Evolutionary conservation across 805 yeast genomes (phyloP), one percentile per base, ranked within the genome.

Genomic region (Grigorovia humatica): DNA sequence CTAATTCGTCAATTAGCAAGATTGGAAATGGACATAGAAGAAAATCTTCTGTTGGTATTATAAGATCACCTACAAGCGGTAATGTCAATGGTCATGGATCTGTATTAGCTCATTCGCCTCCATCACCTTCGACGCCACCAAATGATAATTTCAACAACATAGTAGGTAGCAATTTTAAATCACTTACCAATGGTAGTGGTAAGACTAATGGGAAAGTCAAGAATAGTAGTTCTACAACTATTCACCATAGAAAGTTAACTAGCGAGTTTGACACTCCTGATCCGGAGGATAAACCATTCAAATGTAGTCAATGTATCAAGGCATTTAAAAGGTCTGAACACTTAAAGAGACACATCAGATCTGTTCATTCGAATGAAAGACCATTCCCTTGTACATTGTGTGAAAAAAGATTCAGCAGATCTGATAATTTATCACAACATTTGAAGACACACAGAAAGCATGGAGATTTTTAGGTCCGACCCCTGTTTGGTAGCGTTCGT

Each of bases 351-450:
- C 89, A 83, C 61, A 74, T 80, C 61, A 70, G 86, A 54, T 79
- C 84, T 29, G 81, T 82, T 57, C 89, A 83, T 64, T 76, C 83
- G 20, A 66, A 76, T 55, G 77, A 78, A 59, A 73, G 80, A 56
- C 84, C 84, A 1, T 83, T 77, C 66, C 77, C 76, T 47, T 83
- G 89, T 60, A 63, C 70, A 43, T 68, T 71, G 48, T 83, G 89
- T 60, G 73, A 72, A 43, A 82, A 81, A 64, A 77, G 76, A 57
- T 83, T 83, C 59, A 78, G 85, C 54, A 68, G 89, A 55, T 75
- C 83, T 17, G 89, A 83, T 62, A 83, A 83, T 58, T 71, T 82
- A 61, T 77, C 79, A 46, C 86, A 81, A 63, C 89, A 83, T 64
- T 70, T 80, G 55, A 77, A 78, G 59, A 77, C 78, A 7, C 85